Evolutionary conservation across 371 early-diverging fungal genomes (phyloP), one percentile per base, ranked within the genome.

Genomic region (Mucor plumbeus): DNA sequence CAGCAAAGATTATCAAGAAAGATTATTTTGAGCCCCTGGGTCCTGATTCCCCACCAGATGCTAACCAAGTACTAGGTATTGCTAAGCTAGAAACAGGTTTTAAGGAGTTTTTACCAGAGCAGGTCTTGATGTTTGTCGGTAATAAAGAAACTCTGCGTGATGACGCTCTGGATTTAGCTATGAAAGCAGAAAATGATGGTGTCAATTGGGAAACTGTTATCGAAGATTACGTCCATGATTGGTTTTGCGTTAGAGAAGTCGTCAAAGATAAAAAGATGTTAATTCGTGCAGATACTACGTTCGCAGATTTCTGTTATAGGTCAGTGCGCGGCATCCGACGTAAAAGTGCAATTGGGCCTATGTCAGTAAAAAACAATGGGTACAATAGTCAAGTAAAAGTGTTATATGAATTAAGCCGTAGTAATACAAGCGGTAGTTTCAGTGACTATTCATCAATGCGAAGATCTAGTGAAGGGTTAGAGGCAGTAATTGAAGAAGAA

Each of bases 201-300:
- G 72, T 82, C 5, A 40, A 69, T 13, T 75, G 75, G 63, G 68
- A 82, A 60, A 73, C 65, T 0, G 68, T 82, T 0, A 58, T 76
- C 7, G 82, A 82, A 47, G 76, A 77, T 31, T 74, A 75, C 38
- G 80, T 79, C 1, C 80, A 82, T 60, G 78, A 82, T 55, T 82
- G 82, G 82, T 82, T 82, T 60, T 75, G 75, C 59, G 74, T 82
- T 1, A 66, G 79, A 14, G 82, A 82, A 64, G 77, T 79, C 1
- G 79, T 82, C 36, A 77, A 77, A 64, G 80, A 82, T 50, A 74
- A 74, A 56, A 36, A 66, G 7, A 68, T 77, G 13, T 34, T 75
- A 21, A 71, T 68, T n/a, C 60, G 74, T 11, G 79, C 78, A 15
- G 78, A 79, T 59, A 58, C 34, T 4, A 70, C 60, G 0, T 77